Conservation (phyloP, 1,284 basidiomycete genomes). For the Laetiporus sulphureus region DNA sequence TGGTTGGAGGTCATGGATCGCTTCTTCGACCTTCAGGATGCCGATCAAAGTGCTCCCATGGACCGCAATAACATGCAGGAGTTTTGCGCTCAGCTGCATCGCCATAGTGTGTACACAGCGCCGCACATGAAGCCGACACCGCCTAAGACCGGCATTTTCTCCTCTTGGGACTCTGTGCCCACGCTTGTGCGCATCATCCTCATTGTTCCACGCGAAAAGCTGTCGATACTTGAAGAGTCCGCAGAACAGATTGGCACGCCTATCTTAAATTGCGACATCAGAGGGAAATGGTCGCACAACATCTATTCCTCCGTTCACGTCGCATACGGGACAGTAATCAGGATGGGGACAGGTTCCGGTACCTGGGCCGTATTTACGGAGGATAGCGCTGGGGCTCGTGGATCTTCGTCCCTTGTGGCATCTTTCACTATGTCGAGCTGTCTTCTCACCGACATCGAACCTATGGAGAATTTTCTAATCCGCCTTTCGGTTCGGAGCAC, state of each 20-base stretch:
- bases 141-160: slow-evolving; percentile 16
- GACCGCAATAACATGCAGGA: slow-evolving; percentile 30
- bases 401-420: slow-evolving; percentile 27
- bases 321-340: slow-evolving; percentile 24
- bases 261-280: slow-evolving; percentile 23
- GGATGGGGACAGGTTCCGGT: slow-evolving; percentile 18
- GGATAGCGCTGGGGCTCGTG: slow-evolving; percentile 26
- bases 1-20: slow-evolving; percentile 27
- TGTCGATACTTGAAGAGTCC: slow-evolving; percentile 17
- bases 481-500: slow-evolving; percentile 24
- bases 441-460: slow-evolving; percentile 22
- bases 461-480: slow-evolving; percentile 18
- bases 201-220: slow-evolving; percentile 29
- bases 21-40: slow-evolving; percentile 19
- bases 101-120: slow-evolving; percentile 25
- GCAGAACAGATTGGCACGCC: slow-evolving; percentile 23
- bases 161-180: slow-evolving; percentile 26
- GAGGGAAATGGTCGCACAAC: slow-evolving; percentile 19
- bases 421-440: slow-evolving; percentile 28
- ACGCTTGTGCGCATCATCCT: slow-evolving; percentile 23
- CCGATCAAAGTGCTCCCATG: slow-evolving; percentile 24
- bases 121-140: neutral
- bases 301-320: slow-evolving; percentile 25
- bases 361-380: slow-evolving; percentile 27
- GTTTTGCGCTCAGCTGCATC: slow-evolving; percentile 27